Evolutionary conservation across 495 filamentous ascomycete genomes (phyloP), one percentile per base, ranked within the genome.

Genomic region (Daldinia decipiens): DNA sequence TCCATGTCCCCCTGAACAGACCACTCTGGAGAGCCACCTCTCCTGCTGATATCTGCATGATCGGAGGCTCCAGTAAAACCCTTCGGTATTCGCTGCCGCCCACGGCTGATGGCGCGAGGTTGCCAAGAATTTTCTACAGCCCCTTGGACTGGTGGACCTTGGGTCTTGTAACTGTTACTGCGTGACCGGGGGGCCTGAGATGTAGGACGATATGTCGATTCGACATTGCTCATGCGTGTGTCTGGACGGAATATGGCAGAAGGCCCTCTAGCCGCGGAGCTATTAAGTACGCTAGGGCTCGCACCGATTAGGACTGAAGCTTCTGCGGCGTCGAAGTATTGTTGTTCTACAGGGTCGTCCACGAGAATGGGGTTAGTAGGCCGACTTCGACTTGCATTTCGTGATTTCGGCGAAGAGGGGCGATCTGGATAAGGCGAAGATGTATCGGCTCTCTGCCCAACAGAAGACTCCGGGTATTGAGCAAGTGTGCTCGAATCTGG

Each of bases 41-140:
- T 60, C 7, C 40, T 32, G n/a, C 9, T 21, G 2, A 13, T 38
- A 19, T 34, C 17, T 12, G 9, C 11, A 36, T 56, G 15, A 9
- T 60, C 11, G 0, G 58, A 12, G 15, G 39, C 17, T 26, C 29
- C 58, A 31, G 6, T 21, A 1, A 34, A 5, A 0, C 19, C 58
- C 27, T 36, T 60, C 19, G 27, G 27, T 38, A 19, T n/a, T 19
- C 39, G 58, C n/a, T 60, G 58, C 19, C 58, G 58, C 15, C 58
- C 58, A 24, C 58, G 58, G 27, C 58, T 60, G 1, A 60, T 13
- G n/a, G 58, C 58, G n/a, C 58, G 58, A n/a, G 58, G 12, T 6
- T 50, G 13, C 24, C 38, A 32, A 24, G 29, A 12, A 17, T 13
- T 34, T 19, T 26, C 40, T 11, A 8, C 40, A 45, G 39, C 38